These are phyloP conservation scores for Sporothrix dimorphospora DNA, from an alignment of 2,329 filamentous ascomycete genomes.

Conservation along the genomic window DNA sequence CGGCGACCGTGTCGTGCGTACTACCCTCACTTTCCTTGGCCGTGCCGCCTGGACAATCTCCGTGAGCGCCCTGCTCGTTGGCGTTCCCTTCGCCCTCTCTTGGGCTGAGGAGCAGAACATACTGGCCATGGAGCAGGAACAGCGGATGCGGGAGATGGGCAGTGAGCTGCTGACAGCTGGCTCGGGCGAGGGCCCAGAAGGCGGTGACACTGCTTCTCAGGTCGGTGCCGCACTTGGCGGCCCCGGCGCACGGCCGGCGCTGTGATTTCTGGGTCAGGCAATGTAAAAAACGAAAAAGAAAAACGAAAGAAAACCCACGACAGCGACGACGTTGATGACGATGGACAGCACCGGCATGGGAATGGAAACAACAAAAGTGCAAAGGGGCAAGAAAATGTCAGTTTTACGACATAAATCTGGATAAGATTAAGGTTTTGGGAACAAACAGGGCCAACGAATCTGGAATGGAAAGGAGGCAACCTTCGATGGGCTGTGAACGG, in stretches of 20 bases:
- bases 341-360: not conserved
- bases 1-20: slow-evolving; percentile 61
- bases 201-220: slow-evolving; percentile 51
- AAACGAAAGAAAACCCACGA: not conserved
- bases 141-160: slow-evolving; percentile 91
- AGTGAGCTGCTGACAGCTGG: slow-evolving; percentile 66
- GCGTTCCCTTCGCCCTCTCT: slow-evolving; percentile 90
- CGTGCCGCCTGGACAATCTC: slow-evolving; percentile 90
- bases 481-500: not conserved
- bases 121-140: slow-evolving; percentile 96
- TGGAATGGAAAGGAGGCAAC: not conserved
- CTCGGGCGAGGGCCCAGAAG: slow-evolving; percentile 39
- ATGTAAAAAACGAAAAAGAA: not conserved
- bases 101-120: slow-evolving; percentile 96
- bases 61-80: slow-evolving; percentile 85
- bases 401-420: not conserved
- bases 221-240: slow-evolving; percentile 55
- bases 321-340: not conserved
- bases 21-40: slow-evolving; percentile 70
- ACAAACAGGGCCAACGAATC: not conserved
- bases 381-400: not conserved
- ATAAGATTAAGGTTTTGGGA: not conserved
- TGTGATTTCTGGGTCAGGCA: slow-evolving; percentile 45
- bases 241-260: slow-evolving; percentile 49
- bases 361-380: not conserved